These are phyloP conservation scores for Myriosclerotinia curreyana DNA, from an alignment of 2,329 filamentous ascomycete genomes.

Conservation along the genomic window DNA sequence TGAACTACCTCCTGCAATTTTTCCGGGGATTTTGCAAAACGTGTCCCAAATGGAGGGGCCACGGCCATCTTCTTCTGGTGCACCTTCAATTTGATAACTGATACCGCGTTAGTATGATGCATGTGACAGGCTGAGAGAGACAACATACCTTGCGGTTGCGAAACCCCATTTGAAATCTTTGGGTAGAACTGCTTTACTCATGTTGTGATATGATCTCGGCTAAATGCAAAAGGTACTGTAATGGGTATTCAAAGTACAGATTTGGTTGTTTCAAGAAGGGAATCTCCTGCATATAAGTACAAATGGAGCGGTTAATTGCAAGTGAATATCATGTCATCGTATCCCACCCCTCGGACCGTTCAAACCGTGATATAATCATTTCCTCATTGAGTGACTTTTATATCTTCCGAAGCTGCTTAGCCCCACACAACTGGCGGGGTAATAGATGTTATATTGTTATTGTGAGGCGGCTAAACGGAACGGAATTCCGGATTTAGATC, in stretches of 20 bases:
- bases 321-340: slow-evolving; percentile 5
- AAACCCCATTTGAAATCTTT: slow-evolving; percentile 76
- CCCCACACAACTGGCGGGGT: slow-evolving; percentile 25
- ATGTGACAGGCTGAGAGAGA: neutral
- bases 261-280: neutral
- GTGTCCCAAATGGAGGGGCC: slow-evolving; percentile 85
- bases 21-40: slow-evolving; percentile 78
- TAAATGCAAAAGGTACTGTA: slow-evolving; percentile 18
- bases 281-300: slow-evolving; percentile 19
- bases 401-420: slow-evolving; percentile 23
- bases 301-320: slow-evolving; percentile 17
- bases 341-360: slow-evolving; percentile 31
- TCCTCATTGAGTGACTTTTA: slow-evolving; percentile 23
- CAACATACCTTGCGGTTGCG: slow-evolving; percentile 67
- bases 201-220: slow-evolving; percentile 32
- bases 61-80: slow-evolving; percentile 69
- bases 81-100: slow-evolving; percentile 87
- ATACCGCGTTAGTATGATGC: slow-evolving; percentile 2
- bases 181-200: slow-evolving; percentile 53
- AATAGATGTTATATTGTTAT: too few species aligned
- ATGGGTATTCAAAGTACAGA: neutral
- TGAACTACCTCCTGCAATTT: slow-evolving; percentile 74
- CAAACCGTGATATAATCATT: slow-evolving; percentile 29
- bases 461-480: slow-evolving; percentile 13
- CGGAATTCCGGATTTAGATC: slow-evolving; percentile 9